phyloP scores from a whole-genome alignment of 345 rosid genomes.

The Eucalyptus camaldulensis region DNA sequence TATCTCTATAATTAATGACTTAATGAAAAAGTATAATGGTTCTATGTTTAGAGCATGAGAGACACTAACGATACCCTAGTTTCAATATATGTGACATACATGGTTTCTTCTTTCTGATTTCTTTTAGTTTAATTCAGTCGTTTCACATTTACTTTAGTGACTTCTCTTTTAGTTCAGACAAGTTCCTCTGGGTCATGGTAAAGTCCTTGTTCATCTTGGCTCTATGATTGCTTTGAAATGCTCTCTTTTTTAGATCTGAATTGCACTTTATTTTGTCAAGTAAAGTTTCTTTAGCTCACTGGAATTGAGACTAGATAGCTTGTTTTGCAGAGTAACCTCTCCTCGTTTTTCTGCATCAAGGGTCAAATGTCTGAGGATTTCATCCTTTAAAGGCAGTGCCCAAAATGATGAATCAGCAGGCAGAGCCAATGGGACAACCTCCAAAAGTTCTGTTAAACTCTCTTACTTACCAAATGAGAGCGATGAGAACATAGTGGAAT shows the following conservation, averaged over 20 bases:
- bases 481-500: constrained; percentile 33
- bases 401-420: constrained; percentile 46
- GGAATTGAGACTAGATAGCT: background rate
- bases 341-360: constrained; percentile 22
- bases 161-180: background rate
- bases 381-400: constrained; percentile 67
- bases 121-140: background rate
- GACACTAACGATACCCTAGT: background rate
- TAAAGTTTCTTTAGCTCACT: background rate
- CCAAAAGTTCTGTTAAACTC: constrained; percentile 46
- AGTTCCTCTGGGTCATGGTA: background rate
- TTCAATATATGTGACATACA: background rate
- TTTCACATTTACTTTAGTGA: background rate
- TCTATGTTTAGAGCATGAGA: background rate
- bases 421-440: constrained; percentile 32
- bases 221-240: background rate
- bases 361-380: constrained; percentile 44
- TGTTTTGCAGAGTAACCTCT: constrained; percentile 57
- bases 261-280: background rate
- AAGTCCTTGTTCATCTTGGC: background rate
- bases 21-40: background rate
- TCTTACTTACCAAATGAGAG: constrained; percentile 60
- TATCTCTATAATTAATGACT: background rate
- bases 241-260: background rate
- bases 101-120: background rate